Conservation (phyloP, 2,329 filamentous ascomycete genomes). For the Alternaria panax region DNA sequence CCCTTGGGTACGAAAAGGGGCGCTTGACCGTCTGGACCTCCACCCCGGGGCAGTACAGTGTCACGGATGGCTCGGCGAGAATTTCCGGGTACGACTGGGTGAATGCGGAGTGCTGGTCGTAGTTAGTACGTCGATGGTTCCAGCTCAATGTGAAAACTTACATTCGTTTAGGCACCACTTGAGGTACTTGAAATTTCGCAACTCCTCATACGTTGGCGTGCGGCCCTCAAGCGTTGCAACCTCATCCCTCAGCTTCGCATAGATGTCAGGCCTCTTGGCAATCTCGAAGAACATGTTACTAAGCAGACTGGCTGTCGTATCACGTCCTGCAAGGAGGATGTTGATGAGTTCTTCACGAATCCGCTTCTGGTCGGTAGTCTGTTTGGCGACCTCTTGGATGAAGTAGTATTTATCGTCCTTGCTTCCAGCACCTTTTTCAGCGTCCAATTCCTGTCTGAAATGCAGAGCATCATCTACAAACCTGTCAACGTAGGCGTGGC, state of each 20-base stretch:
- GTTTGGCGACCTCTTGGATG: slow-evolving; percentile 55
- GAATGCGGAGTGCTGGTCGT: slow-evolving; percentile 56
- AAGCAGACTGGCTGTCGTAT: slow-evolving; percentile 51
- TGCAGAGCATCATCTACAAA: slow-evolving; percentile 56
- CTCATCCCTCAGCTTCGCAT: slow-evolving; percentile 51
- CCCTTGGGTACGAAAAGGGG: slow-evolving; percentile 61
- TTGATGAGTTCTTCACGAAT: slow-evolving; percentile 57
- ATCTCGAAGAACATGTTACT: slow-evolving; percentile 52
- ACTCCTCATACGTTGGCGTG: slow-evolving; percentile 63
- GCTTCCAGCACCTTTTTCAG: slow-evolving; percentile 40
- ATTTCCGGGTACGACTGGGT: slow-evolving; percentile 64
- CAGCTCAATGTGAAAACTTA: slow-evolving; percentile 39
- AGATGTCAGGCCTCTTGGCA: slow-evolving; percentile 50
- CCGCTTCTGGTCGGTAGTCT: slow-evolving; percentile 54
- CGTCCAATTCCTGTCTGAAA: slow-evolving; percentile 39
- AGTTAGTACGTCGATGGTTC: slow-evolving; percentile 1
- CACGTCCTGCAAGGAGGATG: slow-evolving; percentile 52
- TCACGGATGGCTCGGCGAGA: slow-evolving; percentile 58
- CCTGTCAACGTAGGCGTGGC: slow-evolving; percentile 55
- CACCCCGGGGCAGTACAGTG: slow-evolving; percentile 60
- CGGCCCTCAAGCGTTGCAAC: slow-evolving; percentile 38
- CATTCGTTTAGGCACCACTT: slow-evolving; percentile 67
- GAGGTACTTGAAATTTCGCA: slow-evolving; percentile 66
- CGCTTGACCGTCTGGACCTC: slow-evolving; percentile 57
- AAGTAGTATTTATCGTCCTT: slow-evolving; percentile 55